Evolutionary conservation across 768 basidiomycete species (phyloP).

Genomic region (Rhodotorula sphaerocarpa): DNA sequence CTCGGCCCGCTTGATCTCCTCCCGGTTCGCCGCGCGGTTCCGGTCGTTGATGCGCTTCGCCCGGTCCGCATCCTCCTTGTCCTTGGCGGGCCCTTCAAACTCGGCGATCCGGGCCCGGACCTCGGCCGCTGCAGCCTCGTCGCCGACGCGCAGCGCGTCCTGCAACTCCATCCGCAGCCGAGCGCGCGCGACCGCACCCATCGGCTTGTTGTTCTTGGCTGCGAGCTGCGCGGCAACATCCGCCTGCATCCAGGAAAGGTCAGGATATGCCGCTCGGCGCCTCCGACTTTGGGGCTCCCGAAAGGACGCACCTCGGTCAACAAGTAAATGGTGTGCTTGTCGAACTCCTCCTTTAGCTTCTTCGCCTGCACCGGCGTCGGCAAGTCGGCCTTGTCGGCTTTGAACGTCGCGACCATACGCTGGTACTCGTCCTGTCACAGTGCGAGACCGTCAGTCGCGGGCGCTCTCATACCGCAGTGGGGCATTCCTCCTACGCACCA

Average conservation of each 20-base stretch:
- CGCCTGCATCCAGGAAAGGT: slow-evolving; percentile 49
- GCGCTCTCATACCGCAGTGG: too few species aligned
- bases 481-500: slow-evolving; percentile 51
- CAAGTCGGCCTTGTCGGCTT: slow-evolving; percentile 54
- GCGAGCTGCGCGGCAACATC: slow-evolving; percentile 73
- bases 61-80: slow-evolving; percentile 39
- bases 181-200: slow-evolving; percentile 44
- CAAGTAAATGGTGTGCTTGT: slow-evolving; percentile 53
- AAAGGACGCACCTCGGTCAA: slow-evolving; percentile 70
- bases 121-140: slow-evolving; percentile 55
- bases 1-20: slow-evolving; percentile 70
- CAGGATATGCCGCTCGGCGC: too few species aligned
- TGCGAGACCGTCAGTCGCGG: too few species aligned
- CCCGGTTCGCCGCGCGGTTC: slow-evolving; percentile 74
- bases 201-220: slow-evolving; percentile 51
- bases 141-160: slow-evolving; percentile 66
- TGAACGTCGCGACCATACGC: slow-evolving; percentile 50
- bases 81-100: slow-evolving; percentile 43
- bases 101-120: slow-evolving; percentile 61
- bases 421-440: slow-evolving; percentile 61
- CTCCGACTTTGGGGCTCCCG: too few species aligned
- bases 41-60: slow-evolving; percentile 79
- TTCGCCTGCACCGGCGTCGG: slow-evolving; percentile 48
- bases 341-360: slow-evolving; percentile 16
- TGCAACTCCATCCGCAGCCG: slow-evolving; percentile 63